Base-by-base conservation (phyloP, 495 filamentous ascomycete species). In the Tuber calosporum region DNA sequence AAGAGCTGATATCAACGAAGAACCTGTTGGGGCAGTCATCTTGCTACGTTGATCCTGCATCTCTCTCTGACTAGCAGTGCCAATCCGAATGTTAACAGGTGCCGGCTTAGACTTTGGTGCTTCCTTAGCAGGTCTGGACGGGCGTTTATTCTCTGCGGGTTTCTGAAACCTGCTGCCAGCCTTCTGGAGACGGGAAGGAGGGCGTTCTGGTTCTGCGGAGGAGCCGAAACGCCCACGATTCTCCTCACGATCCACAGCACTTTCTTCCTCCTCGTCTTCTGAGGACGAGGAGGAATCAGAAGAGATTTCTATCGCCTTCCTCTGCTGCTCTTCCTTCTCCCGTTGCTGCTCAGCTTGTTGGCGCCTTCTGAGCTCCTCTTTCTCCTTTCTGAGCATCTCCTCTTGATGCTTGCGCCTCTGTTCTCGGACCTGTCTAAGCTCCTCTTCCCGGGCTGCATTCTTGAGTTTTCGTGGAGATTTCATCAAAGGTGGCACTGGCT, bases 51-150 rank as follows among this genome's bases (percentile, higher is more conserved):
- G 79, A 67, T 79, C 76, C 38, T 78, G 69, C 74, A 79, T 75
- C 67, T 79, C 78, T 37, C 78, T 76, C 69, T 82, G 80, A n/a
- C 80, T 82, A 22, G 80, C 77, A 72, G 80, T 79, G 34, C 76
- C 75, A 58, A 81, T 75, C 72, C 80, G 79, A 45, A 82, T 80
- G 37, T 77, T 74, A 67, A 81, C 72, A 58, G 79, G 79, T 4
- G 72, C 71, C 9, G 67, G 74, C 62, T 79, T 81, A 26, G 67
- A 36, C 69, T 80, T 77, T 40, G 53, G 69, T 53, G 71, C 75
- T 26, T 74, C 74, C 39, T 79, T 77, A 37, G 73, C 48, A 30
- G 73, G 77, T n/a, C 78, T 74, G 15, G 74, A 58, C 38, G 74
- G 74, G 26, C 67, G 79, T 58, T 72, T 74, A 30, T 62, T 78